phyloP scores from a whole-genome alignment of 2,329 filamentous ascomycete genomes.

The Epichloe festucae region DNA sequence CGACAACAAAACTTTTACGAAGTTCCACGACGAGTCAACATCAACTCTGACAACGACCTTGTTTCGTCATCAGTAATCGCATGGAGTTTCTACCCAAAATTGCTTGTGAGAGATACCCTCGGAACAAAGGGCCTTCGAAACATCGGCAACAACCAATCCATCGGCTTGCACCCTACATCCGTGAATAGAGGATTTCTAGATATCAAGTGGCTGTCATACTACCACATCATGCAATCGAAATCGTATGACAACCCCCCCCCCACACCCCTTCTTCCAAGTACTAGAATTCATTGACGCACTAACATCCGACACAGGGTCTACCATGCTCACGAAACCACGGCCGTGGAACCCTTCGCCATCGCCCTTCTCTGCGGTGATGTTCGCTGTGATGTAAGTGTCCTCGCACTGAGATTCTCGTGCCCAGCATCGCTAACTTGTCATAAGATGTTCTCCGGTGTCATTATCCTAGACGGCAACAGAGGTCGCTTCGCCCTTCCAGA shows the following conservation, averaged over 20 bases:
- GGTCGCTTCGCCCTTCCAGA: conserved; percentile 71
- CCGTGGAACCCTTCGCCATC: conserved; percentile 69
- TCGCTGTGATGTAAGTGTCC: conserved; percentile 56
- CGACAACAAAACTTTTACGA: conserved; percentile 65
- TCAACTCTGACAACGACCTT: conserved; percentile 67
- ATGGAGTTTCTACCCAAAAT: conserved; percentile 91
- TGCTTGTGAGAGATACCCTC: conserved; percentile 63
- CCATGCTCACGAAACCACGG: conserved; percentile 81
- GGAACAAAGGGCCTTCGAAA: conserved; percentile 72
- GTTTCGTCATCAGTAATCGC: conserved; percentile 73
- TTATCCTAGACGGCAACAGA: conserved; percentile 77
- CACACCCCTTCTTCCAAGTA: not conserved
- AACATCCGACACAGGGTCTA: conserved; percentile 45
- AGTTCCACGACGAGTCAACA: conserved; percentile 62
- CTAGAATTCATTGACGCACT: not conserved
- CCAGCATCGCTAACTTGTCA: not conserved
- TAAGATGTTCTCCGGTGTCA: conserved; percentile 73
- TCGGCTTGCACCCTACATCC: conserved; percentile 75
- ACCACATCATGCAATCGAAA: conserved; percentile 92
- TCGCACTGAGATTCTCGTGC: not conserved
- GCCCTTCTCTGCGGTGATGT: conserved; percentile 78
- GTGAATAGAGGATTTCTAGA: conserved; percentile 65
- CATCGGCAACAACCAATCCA: conserved; percentile 81
- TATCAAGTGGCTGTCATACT: conserved; percentile 80
- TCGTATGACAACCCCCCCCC: conserved; percentile 33